These are phyloP conservation scores for Pseudovirgaria hyperparasitica DNA, from an alignment of 2,329 filamentous ascomycete genomes.

Conservation along the genomic window DNA sequence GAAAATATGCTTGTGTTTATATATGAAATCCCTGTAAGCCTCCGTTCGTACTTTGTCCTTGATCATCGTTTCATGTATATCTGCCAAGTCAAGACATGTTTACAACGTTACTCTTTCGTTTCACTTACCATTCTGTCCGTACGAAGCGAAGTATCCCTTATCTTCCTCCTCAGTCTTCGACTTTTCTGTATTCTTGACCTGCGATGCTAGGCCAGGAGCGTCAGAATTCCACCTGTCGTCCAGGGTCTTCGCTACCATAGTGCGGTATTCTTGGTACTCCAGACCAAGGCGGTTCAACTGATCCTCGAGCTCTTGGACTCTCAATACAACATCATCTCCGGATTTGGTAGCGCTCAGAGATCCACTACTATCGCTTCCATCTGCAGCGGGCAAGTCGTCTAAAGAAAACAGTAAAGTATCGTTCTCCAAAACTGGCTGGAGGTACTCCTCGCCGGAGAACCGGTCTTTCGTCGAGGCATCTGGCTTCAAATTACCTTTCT, in stretches of 20 bases:
- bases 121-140: constrained; percentile 53
- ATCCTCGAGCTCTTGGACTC: constrained; percentile 10
- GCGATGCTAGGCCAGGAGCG: background rate
- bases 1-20: constrained; percentile 80
- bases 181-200: constrained; percentile 21
- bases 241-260: constrained; percentile 2
- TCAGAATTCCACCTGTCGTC: constrained; percentile 10
- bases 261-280: constrained; percentile 23
- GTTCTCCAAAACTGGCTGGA: constrained; percentile 77
- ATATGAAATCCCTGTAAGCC: constrained; percentile 89
- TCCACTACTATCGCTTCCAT: constrained; percentile 4
- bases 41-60: constrained; percentile 83
- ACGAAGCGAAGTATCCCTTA: constrained; percentile 50
- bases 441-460: constrained; percentile 65
- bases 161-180: constrained; percentile 42
- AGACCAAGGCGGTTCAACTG: constrained; percentile 29
- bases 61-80: constrained; percentile 92
- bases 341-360: constrained; percentile 5
- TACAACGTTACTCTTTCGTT: constrained; percentile 5
- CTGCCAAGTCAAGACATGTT: constrained; percentile 33
- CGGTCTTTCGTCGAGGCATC: constrained; percentile 46
- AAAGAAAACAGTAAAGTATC: constrained; percentile 81
- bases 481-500: constrained; percentile 29
- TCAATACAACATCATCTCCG: constrained; percentile 16
- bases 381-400: constrained; percentile 46